Evolutionary conservation across 441 rosid genomes (phyloP), one percentile per base, ranked within the genome.

Genomic region (Theobroma grandiflorum): DNA sequence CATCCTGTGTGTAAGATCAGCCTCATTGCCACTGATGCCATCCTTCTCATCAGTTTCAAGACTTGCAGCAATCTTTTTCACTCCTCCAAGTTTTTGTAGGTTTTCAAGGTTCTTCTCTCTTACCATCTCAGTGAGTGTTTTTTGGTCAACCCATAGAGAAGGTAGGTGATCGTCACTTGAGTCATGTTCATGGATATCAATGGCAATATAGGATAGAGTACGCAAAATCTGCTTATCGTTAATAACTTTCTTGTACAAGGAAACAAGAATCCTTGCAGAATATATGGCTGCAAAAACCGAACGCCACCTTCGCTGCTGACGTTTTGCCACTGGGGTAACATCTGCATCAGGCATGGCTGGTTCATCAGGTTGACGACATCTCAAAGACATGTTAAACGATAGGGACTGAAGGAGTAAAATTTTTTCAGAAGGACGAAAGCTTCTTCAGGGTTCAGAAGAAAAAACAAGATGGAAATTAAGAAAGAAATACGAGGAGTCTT

Each of bases 281-380:
- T 57, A 79, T 37, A 87, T 85, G 77, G 80, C 89, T 0, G 66
- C 62, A 61, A 65, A 83, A 18, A 86, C 89, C 78, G 75, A 42
- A 35, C 86, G 70, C 85, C 86, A 81, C 66, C 82, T 81, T 31
- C 82, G 49, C 38, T 52, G 71, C 47, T 65, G 71, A 18, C 73
- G 55, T 31, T 81, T 65, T 0, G 42, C 42, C 6, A 38, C 42
- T 5, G 42, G 74, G 42, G 6, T 38, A 2, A 85, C 42, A 3
- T 38, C 42, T 38, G 42, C 42, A 38, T 38, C 42, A 38, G 42
- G 6, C 42, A 38, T 15, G 0, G 42, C 4, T 0, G 33, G 45
- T 4, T 15, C 70, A 22, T 4, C 12, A 2, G 61, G 58, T 72
- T 83, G 78, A 47, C 77, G 74, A 9, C 68, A n/a, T 26, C 84